Base-by-base conservation (phyloP, 2,329 filamentous ascomycete genomes). In the Lasiodiplodia theobromae region DNA sequence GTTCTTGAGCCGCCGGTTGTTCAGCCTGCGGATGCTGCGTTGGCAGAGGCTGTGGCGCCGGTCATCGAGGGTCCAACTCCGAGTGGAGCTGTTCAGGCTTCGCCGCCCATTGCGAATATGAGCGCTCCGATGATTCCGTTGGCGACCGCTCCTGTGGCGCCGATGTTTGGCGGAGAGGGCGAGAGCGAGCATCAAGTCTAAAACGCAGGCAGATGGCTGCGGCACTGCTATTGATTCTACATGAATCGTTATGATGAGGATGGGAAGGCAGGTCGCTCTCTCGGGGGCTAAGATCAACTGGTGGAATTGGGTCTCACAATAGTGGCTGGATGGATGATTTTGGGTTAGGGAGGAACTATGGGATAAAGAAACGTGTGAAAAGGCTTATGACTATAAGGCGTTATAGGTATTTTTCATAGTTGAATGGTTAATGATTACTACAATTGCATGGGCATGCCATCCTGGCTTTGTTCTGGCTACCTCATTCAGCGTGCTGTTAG, bases 101-200 rank as follows among this genome's bases (percentile, higher is more conserved):
- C 25, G 25, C 28, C 23, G 11, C 28, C 60, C 6, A 31, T 49
- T 31, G 60, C 60, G 44, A 64, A 64, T 14, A 64, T 64, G 60
- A 47, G 44, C 8, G 60, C 28, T 6, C 60, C 60, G 25, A 64
- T 64, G 54, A 28, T 31, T 37, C 53, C 53, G 53, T 18, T 31
- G 28, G 53, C 18, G 7, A 28, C 28, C 3, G 53, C 53, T n/a
- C 53, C 53, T 10, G 11, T 56, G 58, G 60, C 60, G 60, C 60
- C 60, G 28, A 64, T 64, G 47, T 64, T 64, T 52, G 60, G 58
- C 23, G 40, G 23, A 18, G 58, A 63, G 8, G 25, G 25, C 4
- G 40, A 63, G 40, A 5, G 23, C 4, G 38, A 63, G 58, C 38
- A 18, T 28, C 40, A 63, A 25, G 21, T 16, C 12, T 63, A 8